Base-by-base conservation (phyloP, 192 early-diverging fungal species). In the Entrophospora sp. region DNA sequence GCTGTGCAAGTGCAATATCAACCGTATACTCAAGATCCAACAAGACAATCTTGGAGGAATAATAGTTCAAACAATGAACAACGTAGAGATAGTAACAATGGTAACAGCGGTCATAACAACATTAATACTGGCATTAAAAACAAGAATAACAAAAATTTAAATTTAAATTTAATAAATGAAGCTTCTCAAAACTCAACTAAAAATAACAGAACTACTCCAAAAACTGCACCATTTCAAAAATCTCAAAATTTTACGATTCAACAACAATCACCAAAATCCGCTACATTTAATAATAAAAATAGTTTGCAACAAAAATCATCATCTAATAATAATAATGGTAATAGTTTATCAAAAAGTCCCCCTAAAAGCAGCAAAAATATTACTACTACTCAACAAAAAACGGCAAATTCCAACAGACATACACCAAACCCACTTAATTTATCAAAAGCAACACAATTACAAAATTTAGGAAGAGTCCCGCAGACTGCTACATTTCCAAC, bases 401-500 rank as follows among this genome's bases (percentile, higher is more conserved):
- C n/a, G n/a, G n/a, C n/a, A n/a, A n/a, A n/a, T n/a, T n/a, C n/a
- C 18, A n/a, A n/a, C n/a, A 65, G 64, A 40, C 64, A 46, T 8
- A 53, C 49, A 0, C 64, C 64, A 13, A 65, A 65, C 16, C 64
- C 64, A 40, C 51, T 65, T 53, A 65, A 65, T 18, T 65, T 65
- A 14, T 52, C 64, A 53, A 65, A 65, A 8, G 44, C 60, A n/a
- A n/a, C 49, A 27, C 49, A 51, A 28, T 30, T 53, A 25, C 25
- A 14, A 7, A 65, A 65, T 55, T 53, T 65, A 16, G 25, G 35
- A 5, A 65, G 49, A 20, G 48, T 51, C 53, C 64, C 64, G 22
- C 64, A 65, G 42, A 65, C 64, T 18, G 64, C 64, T n/a, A 65
- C 64, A 40, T 65, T 65, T 40, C 64, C 64, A n/a, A 46, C 64